Percentiles rank a stretch among this genome's conserved stretches.
These are phyloP conservation scores for Chytriomyces sp. DNA, from an alignment of 192 early-diverging fungal genomes.

Conservation along the genomic window DNA sequence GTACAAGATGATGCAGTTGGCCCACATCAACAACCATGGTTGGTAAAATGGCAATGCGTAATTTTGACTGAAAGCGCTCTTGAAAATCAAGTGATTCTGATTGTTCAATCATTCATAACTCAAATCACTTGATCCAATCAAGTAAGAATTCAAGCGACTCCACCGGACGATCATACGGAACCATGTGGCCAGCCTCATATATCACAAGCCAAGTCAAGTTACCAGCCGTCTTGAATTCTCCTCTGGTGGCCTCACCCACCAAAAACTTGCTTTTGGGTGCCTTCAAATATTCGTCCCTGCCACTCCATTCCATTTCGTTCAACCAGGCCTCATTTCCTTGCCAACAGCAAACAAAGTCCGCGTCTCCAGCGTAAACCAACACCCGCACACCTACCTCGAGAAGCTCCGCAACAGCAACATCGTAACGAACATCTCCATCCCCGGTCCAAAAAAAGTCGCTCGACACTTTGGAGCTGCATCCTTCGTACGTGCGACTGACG, in stretches of 20 bases:
- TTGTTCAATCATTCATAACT: too few relatives aligned
- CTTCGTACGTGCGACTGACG: slow-evolving; percentile 45
- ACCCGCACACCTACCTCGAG: slow-evolving; percentile 44
- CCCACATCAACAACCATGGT: too few relatives aligned
- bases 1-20: too few relatives aligned
- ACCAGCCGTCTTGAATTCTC: slow-evolving; percentile 7
- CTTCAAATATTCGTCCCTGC: slow-evolving; percentile 5
- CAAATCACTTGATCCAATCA: slow-evolving; percentile 26
- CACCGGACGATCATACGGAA: slow-evolving; percentile 24
- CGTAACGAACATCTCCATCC: slow-evolving; percentile 51
- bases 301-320: slow-evolving; percentile 30
- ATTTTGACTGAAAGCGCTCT: too few relatives aligned
- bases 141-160: slow-evolving; percentile 10
- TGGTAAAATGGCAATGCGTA: too few relatives aligned
- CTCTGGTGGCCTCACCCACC: not conserved
- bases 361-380: slow-evolving; percentile 56
- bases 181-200: slow-evolving; percentile 33
- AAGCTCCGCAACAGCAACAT: slow-evolving; percentile 32
- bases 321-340: slow-evolving; percentile 30
- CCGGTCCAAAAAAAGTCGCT: slow-evolving; percentile 42
- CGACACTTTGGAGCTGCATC: slow-evolving; percentile 57
- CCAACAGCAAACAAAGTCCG: slow-evolving; percentile 44
- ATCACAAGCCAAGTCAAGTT: slow-evolving; percentile 22
- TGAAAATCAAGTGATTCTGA: too few relatives aligned
- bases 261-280: slow-evolving; percentile 16